Evolutionary conservation across 371 early-diverging fungal genomes (phyloP).

Genomic region (Dipsacomyces acuminosporus): DNA sequence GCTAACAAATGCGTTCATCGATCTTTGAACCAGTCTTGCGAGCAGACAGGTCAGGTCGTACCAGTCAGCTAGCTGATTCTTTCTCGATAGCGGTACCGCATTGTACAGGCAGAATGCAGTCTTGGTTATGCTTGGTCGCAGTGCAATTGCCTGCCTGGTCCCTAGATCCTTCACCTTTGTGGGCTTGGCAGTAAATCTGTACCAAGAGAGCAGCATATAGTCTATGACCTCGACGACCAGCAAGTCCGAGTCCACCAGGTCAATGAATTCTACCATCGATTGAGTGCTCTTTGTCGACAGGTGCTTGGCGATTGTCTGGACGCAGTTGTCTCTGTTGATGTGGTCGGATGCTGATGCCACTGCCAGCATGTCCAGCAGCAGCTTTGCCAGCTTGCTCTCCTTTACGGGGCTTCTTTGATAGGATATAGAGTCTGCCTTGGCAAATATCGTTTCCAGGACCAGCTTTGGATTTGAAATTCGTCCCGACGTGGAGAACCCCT

Average conservation of each 20-base stretch:
- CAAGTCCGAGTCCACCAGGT: slow-evolving; percentile 11
- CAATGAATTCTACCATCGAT: slow-evolving; percentile 1
- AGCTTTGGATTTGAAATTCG: slow-evolving; percentile 4
- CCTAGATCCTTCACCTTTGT: neutral
- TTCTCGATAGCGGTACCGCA: slow-evolving; percentile 2
- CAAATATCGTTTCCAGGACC: neutral
- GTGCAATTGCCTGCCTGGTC: neutral
- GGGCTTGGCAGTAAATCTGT: slow-evolving; percentile 1
- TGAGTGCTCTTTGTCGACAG: neutral
- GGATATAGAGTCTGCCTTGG: neutral
- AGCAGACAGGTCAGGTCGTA: slow-evolving; percentile 9
- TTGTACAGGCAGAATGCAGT: slow-evolving; percentile 19
- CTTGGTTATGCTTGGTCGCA: slow-evolving; percentile 12
- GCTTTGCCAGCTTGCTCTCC: slow-evolving; percentile 5
- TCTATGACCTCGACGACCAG: slow-evolving; percentile 21
- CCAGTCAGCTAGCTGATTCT: slow-evolving; percentile 1
- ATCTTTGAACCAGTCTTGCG: slow-evolving; percentile 20
- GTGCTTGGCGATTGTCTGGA: slow-evolving; percentile 11
- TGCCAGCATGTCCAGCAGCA: slow-evolving; percentile 24
- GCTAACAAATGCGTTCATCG: slow-evolving; percentile 12
- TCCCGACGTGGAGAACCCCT: neutral
- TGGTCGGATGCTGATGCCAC: slow-evolving; percentile 2
- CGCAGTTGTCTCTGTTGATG: slow-evolving; percentile 10
- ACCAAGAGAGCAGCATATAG: slow-evolving; percentile 19
- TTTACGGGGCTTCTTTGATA: neutral